These are phyloP conservation scores for Eimeria falciformis DNA, from an alignment of 169 alveolate species.

Conservation along the genomic window DNA sequence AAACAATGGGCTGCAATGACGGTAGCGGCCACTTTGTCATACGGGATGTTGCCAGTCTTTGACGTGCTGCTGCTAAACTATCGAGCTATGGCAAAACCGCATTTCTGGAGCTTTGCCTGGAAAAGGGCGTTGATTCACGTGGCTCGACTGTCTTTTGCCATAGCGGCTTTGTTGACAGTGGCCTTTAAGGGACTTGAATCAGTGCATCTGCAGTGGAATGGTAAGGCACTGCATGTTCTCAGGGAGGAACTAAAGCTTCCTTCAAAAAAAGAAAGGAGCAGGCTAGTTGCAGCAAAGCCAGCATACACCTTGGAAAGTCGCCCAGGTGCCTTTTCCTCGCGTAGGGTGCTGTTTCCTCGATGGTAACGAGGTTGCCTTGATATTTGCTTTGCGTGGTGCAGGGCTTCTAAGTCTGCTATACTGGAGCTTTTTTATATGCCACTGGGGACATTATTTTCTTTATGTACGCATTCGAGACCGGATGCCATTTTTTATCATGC, in stretches of 20 bases:
- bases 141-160: conserved; percentile 23
- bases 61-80: conserved; percentile 67
- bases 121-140: conserved; percentile 20
- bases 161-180: conserved; percentile 20
- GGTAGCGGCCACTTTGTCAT: neutral
- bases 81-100: conserved; percentile 42
- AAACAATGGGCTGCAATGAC: conserved; percentile 60
- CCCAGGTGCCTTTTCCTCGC: neutral
- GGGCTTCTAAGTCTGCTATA: conserved; percentile 62
- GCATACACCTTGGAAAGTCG: neutral
- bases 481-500: conserved; percentile 70
- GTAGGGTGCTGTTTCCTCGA: neutral
- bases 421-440: conserved; percentile 55
- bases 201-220: conserved; percentile 64
- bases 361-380: neutral
- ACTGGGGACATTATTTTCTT: conserved; percentile 68
- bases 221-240: neutral
- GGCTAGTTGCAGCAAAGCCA: neutral
- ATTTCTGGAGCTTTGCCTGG: conserved; percentile 62
- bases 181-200: conserved; percentile 50
- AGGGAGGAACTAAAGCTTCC: neutral
- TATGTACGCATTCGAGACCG: conserved; percentile 65
- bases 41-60: conserved; percentile 71
- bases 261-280: too few species aligned
- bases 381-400: neutral